Percentiles rank a stretch among this genome's conserved stretches.
phyloP scores from a whole-genome alignment of 192 early-diverging fungal genomes.

The Entomortierella chlamydospora region DNA sequence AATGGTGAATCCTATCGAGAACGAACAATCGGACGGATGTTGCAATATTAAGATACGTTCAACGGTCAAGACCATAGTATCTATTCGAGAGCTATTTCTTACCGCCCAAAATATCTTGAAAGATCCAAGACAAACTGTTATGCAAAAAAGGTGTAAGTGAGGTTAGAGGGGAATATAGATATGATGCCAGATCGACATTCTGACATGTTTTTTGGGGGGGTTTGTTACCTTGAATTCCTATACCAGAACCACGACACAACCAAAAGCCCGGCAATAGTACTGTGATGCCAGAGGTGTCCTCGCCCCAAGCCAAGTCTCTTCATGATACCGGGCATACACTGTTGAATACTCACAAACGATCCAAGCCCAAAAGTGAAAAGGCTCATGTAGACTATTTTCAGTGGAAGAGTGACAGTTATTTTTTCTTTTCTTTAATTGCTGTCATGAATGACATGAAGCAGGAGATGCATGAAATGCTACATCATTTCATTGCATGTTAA shows the following conservation, averaged over 20 bases:
- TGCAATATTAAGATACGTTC: too few relatives aligned
- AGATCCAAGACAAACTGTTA: conserved; percentile 49
- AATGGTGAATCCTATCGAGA: conserved; percentile 51
- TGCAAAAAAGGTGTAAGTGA: background rate
- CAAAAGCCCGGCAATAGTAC: conserved; percentile 17
- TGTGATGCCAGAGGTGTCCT: conserved; percentile 22
- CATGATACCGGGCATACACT: conserved; percentile 35
- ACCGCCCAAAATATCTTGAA: conserved; percentile 56
- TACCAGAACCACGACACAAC: conserved; percentile 49
- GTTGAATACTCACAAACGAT: conserved; percentile 55
- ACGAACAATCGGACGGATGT: too few relatives aligned
- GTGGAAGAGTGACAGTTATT: too few relatives aligned
- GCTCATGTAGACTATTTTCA: conserved; percentile 41
- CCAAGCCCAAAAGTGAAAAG: conserved; percentile 51
- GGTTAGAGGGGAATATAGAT: too few relatives aligned
- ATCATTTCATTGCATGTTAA: background rate
- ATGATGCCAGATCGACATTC: too few relatives aligned
- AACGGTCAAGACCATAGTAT: too few relatives aligned
- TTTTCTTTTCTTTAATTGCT: too few relatives aligned
- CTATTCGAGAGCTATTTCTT: too few relatives aligned
- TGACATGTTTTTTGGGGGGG: too few relatives aligned
- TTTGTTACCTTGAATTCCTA: conserved; percentile 44
- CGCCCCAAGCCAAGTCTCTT: conserved; percentile 17
- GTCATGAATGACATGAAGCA: background rate
- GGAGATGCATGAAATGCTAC: background rate